Evolutionary conservation across 2,329 filamentous ascomycete species (phyloP), one percentile per base, ranked within the genome.

Genomic region (Fusarium clavum): DNA sequence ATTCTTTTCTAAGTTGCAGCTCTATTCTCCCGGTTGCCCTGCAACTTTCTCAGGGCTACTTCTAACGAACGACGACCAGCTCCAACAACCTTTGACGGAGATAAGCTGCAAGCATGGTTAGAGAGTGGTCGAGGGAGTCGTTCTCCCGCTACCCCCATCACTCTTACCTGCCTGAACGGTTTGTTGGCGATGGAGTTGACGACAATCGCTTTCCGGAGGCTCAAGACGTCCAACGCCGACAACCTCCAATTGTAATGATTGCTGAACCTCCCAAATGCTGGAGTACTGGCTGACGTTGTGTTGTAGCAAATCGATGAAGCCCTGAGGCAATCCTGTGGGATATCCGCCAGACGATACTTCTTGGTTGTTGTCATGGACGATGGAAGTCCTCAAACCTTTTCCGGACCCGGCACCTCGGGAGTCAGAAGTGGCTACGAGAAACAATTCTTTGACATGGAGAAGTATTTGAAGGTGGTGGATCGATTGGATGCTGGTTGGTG

Each of bases 331-430:
- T 80, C 85, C 43, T 88, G 86, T 69, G 81, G 82, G 40, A 86
- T 89, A 47, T 81, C 84, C 3, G 83, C 82, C 13, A 81, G 83
- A 54, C 79, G 80, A 64, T 89, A 85, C 73, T 88, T 89, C 67
- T 79, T 89, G 34, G 85, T 83, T 13, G 83, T 82, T 3, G 78
- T 87, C 43, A 78, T 81, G 38, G 84, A 87, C 29, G 84, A 86
- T 61, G 84, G 84, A 22, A 79, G 80, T 18, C 73, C 80, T 3
- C 79, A 81, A 60, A 85, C 81, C 6, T 86, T 85, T 57, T 80
- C 82, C 5, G 83, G 83, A 5, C 83, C 84, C 1, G 78, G 80
- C 18, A 64, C 69, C 14, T 75, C 78, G 43, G 77, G 77, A 22
- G 72, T 82, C 58, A 68, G 81, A 61, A 78, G 82, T 61, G 72